Conservation (phyloP, 1,139 yeast genomes). For the Lodderomyces margitis region DNA sequence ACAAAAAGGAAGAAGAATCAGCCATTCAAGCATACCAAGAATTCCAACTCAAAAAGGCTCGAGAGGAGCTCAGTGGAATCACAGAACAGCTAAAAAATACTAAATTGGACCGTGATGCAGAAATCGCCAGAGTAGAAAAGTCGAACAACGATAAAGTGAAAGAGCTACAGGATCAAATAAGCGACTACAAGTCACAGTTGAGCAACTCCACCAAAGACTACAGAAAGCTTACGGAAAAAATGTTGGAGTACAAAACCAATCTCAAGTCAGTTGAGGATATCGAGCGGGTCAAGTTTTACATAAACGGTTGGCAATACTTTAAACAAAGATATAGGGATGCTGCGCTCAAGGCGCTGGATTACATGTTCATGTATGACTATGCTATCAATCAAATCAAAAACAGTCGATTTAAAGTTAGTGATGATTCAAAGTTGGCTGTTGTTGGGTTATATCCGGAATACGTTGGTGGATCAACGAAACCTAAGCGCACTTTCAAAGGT, state of each 20-base stretch:
- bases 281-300: conserved; percentile 6
- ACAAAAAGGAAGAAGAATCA: neutral
- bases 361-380: conserved; percentile 51
- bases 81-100: neutral
- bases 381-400: conserved; percentile 46
- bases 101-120: neutral
- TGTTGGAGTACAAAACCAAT: conserved; percentile 5
- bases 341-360: conserved; percentile 43
- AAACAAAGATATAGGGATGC: conserved; percentile 39
- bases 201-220: conserved; percentile 11
- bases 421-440: conserved; percentile 41
- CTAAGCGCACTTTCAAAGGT: conserved; percentile 29
- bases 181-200: conserved; percentile 7
- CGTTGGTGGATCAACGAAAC: conserved; percentile 9
- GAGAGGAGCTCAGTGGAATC: conserved; percentile 1
- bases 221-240: conserved; percentile 9
- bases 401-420: conserved; percentile 37
- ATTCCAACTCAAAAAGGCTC: conserved; percentile 4
- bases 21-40: neutral
- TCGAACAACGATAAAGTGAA: conserved; percentile 1
- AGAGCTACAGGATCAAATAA: conserved; percentile 6
- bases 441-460: conserved; percentile 53
- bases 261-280: conserved; percentile 4
- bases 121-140: neutral
- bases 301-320: conserved; percentile 34